Evolutionary conservation across 441 rosid species (phyloP), one percentile per base, ranked within the genome.

Genomic region (Heliophila coronopifolia): DNA sequence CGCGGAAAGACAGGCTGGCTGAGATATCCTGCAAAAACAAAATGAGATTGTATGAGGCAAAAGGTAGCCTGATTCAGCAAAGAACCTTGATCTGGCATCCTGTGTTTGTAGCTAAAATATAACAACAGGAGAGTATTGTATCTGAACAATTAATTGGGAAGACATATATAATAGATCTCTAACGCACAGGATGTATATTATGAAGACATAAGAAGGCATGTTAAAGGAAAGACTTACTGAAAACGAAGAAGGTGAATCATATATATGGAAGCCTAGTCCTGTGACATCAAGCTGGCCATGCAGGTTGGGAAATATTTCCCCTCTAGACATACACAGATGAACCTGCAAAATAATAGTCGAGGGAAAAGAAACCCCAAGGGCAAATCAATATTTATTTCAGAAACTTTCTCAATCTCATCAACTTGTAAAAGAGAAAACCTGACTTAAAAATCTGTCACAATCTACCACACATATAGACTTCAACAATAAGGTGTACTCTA

Each of bases 261-360:
- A 64, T 73, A 85, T 81, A 68, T 85, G 94, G 63, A 92, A 88
- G 52, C 83, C 81, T 71, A 85, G 66, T 58, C 84, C 97, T 52
- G 83, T 80, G 59, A 88, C 92, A 40, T 92, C 94, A 66, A 92
- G 86, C 61, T 88, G 97, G 60, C 99, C 99, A 69, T 88, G 93
- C 58, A 92, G 74, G 67, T 82, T 92, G 20, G 99, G 99, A 75
- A 88, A 92, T 38, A 87, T 73, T 67, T 92, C 95, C 51, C 92
- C 97, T 50, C 83, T 78, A 51, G 95, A 88, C 99, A 92, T 83
- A 82, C 99, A 92, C 66, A 92, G 39, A 57, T 92, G 99, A 53
- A 92, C 82, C 99, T 92, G 84, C 49, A 67, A 72, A 46, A 61
- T 52, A 40, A 27, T 23, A 48, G 23, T 53, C 34, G 2, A 17